Evolutionary conservation across 208 protist genomes (phyloP), one percentile per base, ranked within the genome.

Genomic region (Leishmania guyanensis): DNA sequence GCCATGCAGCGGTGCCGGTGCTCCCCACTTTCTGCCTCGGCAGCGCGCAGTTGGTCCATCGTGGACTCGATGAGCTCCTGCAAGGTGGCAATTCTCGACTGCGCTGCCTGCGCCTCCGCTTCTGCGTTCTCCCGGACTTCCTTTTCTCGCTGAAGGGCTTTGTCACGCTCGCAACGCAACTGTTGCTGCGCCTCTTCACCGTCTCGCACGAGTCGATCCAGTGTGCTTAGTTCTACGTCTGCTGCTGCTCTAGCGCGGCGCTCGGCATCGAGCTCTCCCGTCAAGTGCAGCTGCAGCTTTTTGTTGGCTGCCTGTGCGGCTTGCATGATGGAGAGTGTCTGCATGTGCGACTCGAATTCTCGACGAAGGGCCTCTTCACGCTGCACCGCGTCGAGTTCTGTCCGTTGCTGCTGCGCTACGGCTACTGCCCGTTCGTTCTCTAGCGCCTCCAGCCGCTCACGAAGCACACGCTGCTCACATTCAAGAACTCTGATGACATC

Each of bases 241-340:
- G 53, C 54, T 6, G 29, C 54, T 1, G 33, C 53, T 48, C 74
- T 10, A 17, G 74, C 54, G 56, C 48, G 74, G 33, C 74, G 74
- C 74, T 77, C 74, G 36, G 22, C 76, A 14, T 53, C 76, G 48
- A 71, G 46, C 76, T 79, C 76, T n/a, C 4, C 50, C 50, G 16
- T 16, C 36, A 79, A 50, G 64, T 17, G 17, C 22, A 48, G 26
- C 62, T 51, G 76, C 36, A 43, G 22, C 39, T 50, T 64, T n/a
- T 79, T 33, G 60, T 46, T 68, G 54, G 50, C 58, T 16, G 46
- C 36, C 33, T 56, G 76, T 17, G 64, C 76, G 9, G 36, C 62
- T 33, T 56, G 62, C 76, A 54, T 66, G 6, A 39, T 43, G 12
- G 74, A n/a, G 51, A 77, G n/a, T n/a, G 56, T 64, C 36, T 46